phyloP scores from a whole-genome alignment of 306 rosid genomes.

The Fragaria vesca region DNA sequence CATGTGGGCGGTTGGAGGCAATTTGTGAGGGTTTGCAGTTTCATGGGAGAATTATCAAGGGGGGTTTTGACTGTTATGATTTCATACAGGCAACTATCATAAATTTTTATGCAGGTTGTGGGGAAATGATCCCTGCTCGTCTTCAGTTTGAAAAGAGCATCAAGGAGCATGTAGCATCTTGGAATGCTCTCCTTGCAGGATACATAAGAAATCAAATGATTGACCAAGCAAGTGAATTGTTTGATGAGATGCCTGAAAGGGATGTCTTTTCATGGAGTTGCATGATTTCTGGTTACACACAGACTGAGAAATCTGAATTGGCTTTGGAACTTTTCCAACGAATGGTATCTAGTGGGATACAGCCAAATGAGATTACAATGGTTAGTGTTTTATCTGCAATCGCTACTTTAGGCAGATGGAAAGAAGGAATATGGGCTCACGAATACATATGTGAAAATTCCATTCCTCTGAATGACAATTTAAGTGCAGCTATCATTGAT shows the following conservation, averaged over 20 bases:
- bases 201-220: conserved; percentile 59
- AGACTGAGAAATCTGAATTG: conserved; percentile 60
- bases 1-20: conserved; percentile 57
- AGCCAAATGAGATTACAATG: conserved; percentile 89
- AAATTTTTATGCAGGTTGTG: conserved; percentile 73
- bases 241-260: conserved; percentile 66
- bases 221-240: conserved; percentile 53
- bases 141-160: conserved; percentile 62
- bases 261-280: conserved; percentile 89
- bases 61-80: conserved; percentile 65
- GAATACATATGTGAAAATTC: conserved; percentile 48
- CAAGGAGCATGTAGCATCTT: conserved; percentile 69
- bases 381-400: conserved; percentile 81
- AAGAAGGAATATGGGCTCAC: conserved; percentile 76
- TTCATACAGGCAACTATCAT: conserved; percentile 77
- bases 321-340: conserved; percentile 72
- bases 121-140: conserved; percentile 52
- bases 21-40: conserved; percentile 57
- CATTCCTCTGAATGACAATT: conserved; percentile 71
- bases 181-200: conserved; percentile 80
- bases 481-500: conserved; percentile 72
- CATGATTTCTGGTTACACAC: conserved; percentile 81
- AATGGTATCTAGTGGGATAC: conserved; percentile 58
- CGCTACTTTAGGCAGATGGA: conserved; percentile 65
- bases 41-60: conserved; percentile 63